A percentile compares a stretch with the other conserved stretches of the same genome.
These are phyloP conservation scores for Rhytidiadelphus loreus DNA, from an alignment of 225 moss, liverwort and hornwort species.

Conservation along the genomic window DNA sequence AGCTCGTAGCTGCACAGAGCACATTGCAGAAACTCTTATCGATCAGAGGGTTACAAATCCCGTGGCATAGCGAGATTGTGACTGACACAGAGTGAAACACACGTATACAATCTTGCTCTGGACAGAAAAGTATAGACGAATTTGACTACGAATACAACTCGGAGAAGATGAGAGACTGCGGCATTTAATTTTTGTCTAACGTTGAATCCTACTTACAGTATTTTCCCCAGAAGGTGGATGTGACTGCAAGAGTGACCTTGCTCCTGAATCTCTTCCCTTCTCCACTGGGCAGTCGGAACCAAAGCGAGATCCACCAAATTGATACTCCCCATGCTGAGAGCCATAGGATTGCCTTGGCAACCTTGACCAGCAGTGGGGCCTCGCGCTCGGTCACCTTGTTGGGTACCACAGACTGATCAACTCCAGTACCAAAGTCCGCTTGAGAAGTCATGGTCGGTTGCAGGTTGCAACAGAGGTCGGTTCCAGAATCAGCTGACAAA, in stretches of 20 bases:
- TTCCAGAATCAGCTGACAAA: not conserved
- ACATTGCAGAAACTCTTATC: not conserved
- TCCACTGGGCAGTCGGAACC: not conserved
- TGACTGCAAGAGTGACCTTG: not conserved
- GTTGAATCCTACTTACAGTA: not conserved
- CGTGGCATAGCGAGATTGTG: not conserved
- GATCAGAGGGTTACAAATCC: not conserved
- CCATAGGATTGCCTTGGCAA: slow-evolving; percentile 11
- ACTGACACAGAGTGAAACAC: not conserved
- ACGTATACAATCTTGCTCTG: not conserved
- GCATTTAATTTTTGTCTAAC: too few relatives aligned
- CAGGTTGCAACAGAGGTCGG: not conserved
- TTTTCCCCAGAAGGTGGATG: slow-evolving; percentile 11
- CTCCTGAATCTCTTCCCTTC: not conserved
- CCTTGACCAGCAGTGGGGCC: not conserved
- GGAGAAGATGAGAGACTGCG: not conserved
- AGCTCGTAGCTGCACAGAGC: slow-evolving; percentile 15
- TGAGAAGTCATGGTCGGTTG: not conserved
- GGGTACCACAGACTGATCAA: not conserved
- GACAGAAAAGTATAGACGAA: not conserved
- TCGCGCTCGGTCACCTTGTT: not conserved
- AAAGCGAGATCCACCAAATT: slow-evolving; percentile 27
- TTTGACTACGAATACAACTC: not conserved
- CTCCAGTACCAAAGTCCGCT: not conserved
- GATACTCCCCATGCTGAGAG: slow-evolving; percentile 1